Percentiles rank a stretch among this genome's conserved stretches.
Evolutionary conservation across 2,329 filamentous ascomycete genomes (phyloP).

Genomic region (Herpomyces periplanetae): DNA sequence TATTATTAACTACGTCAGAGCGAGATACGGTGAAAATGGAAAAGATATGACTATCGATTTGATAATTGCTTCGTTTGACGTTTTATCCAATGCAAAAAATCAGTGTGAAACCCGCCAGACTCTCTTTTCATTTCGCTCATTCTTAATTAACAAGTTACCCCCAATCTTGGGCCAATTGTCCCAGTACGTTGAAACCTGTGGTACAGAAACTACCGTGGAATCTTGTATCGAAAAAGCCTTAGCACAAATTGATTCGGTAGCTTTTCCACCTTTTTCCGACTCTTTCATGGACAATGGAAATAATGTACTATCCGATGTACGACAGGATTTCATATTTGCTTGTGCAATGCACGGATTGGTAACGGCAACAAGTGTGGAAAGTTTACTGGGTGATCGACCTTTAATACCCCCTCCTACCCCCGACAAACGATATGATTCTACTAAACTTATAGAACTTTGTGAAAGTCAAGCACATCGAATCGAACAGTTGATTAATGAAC

Average conservation of each 20-base stretch:
- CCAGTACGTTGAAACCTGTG: conserved; percentile 16
- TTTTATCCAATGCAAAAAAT: conserved; percentile 52
- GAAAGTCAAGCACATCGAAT: conserved; percentile 31
- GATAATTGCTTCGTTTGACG: conserved; percentile 55
- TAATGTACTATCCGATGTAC: conserved; percentile 21
- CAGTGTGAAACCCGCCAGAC: conserved; percentile 18
- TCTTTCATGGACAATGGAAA: conserved; percentile 14
- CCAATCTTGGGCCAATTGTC: conserved; percentile 17
- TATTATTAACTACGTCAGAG: conserved; percentile 40
- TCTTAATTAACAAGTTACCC: conserved; percentile 35
- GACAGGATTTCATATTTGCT: conserved; percentile 51
- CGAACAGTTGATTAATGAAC: conserved; percentile 32
- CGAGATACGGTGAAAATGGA: conserved; percentile 31
- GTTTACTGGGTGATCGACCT: conserved; percentile 42
- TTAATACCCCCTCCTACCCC: conserved; percentile 34
- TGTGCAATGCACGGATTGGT: conserved; percentile 67
- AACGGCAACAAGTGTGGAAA: conserved; percentile 31
- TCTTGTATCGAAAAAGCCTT: conserved; percentile 23
- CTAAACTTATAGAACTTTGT: conserved; percentile 37
- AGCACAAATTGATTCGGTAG: conserved; percentile 18
- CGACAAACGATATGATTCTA: conserved; percentile 35
- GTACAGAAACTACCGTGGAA: no score
- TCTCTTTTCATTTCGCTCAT: conserved; percentile 40
- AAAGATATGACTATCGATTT: conserved; percentile 36
- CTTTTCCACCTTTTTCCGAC: conserved; percentile 21